Conservation (phyloP, 352 stramenopile genomes). For the Ophiocytium majus region DNA sequence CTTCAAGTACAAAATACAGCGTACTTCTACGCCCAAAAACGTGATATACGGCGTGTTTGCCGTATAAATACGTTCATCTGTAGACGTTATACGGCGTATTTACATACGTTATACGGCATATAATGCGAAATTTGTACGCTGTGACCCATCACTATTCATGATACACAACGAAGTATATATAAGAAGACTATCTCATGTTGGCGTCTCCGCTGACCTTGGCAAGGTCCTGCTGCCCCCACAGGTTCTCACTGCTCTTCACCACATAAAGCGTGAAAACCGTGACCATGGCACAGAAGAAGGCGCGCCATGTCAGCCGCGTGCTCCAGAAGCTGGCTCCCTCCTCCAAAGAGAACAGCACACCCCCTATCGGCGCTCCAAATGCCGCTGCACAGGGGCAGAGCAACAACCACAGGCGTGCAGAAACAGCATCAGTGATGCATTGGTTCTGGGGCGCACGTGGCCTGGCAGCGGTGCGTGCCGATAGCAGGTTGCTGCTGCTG, state of each 20-base stretch:
- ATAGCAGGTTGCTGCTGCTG: neutral
- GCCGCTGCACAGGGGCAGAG: conserved; percentile 65
- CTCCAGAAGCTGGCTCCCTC: conserved; percentile 97
- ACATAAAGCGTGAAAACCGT: conserved; percentile 59
- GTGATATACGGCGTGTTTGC: too few species aligned
- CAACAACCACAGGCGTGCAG: neutral
- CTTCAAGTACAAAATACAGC: too few species aligned
- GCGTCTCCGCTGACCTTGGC: too few species aligned
- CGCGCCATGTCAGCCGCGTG: conserved; percentile 93
- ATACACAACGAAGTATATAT: too few species aligned
- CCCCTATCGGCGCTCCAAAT: conserved; percentile 95
- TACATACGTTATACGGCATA: too few species aligned
- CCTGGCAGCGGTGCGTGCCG: neutral
- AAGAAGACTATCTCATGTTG: too few species aligned
- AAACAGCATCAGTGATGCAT: neutral
- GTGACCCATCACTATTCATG: too few species aligned
- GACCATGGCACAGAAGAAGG: conserved; percentile 37
- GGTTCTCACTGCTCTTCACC: conserved; percentile 51
- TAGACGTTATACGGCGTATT: too few species aligned
- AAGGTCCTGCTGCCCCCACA: conserved; percentile 66
- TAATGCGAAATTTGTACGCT: too few species aligned
- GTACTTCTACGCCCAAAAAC: too few species aligned
- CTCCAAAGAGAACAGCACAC: conserved; percentile 94
- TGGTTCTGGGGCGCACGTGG: neutral
- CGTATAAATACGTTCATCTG: too few species aligned